A percentile compares a stretch with the other conserved stretches of the same genome.
Evolutionary conservation across 1,139 yeast genomes (phyloP).

Genomic region (Scheffersomyces parashehatae): DNA sequence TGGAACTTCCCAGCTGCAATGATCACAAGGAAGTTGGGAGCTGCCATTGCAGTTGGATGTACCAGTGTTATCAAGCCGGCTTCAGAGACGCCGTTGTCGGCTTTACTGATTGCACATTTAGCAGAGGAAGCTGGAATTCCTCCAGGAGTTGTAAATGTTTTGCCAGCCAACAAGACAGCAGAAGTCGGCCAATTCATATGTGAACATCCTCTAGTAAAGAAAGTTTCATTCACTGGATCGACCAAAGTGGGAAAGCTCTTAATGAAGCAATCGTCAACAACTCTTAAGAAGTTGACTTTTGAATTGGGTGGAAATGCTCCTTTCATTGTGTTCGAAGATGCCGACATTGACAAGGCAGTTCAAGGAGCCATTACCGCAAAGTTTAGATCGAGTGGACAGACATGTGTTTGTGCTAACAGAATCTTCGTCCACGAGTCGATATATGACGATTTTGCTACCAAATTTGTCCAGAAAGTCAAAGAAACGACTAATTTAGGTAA

Average conservation of each 20-base stretch:
- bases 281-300: slow-evolving; percentile 50
- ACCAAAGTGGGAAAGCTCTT: slow-evolving; percentile 55
- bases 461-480: slow-evolving; percentile 32
- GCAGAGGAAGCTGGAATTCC: slow-evolving; percentile 85
- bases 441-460: slow-evolving; percentile 56
- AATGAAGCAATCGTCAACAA: slow-evolving; percentile 48
- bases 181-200: slow-evolving; percentile 61
- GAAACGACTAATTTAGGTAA: slow-evolving; percentile 26
- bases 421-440: slow-evolving; percentile 70
- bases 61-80: slow-evolving; percentile 91
- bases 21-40: slow-evolving; percentile 90
- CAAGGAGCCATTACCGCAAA: slow-evolving; percentile 54
- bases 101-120: slow-evolving; percentile 75
- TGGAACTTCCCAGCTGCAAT: slow-evolving; percentile 97
- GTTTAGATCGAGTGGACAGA: slow-evolving; percentile 80
- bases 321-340: slow-evolving; percentile 48
- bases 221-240: slow-evolving; percentile 60
- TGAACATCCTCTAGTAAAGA: slow-evolving; percentile 41
- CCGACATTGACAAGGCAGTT: slow-evolving; percentile 49
- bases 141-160: slow-evolving; percentile 75
- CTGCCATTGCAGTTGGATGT: slow-evolving; percentile 93
- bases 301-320: slow-evolving; percentile 59
- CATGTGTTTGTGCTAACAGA: slow-evolving; percentile 88
- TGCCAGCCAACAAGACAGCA: slow-evolving; percentile 55
- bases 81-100: slow-evolving; percentile 83